Percentiles rank a stretch among this genome's conserved stretches.
Evolutionary conservation across 1,139 yeast species (phyloP).

Genomic region (Arxiozyma heterogenica): DNA sequence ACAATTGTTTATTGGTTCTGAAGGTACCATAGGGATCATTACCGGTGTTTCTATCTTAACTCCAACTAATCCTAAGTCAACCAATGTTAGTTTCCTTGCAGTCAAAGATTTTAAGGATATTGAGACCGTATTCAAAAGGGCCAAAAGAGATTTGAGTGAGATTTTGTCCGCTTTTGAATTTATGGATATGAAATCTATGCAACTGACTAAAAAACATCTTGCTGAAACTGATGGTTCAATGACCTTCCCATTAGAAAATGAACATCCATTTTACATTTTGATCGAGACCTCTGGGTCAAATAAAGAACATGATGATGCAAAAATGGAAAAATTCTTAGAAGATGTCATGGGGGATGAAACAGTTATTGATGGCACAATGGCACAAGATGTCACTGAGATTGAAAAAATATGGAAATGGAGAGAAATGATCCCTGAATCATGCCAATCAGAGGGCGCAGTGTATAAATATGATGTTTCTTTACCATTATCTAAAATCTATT

Average conservation of each 20-base stretch:
- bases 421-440: slow-evolving; percentile 85
- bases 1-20: slow-evolving; percentile 86
- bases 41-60: slow-evolving; percentile 86
- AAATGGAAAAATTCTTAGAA: slow-evolving; percentile 73
- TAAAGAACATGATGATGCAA: slow-evolving; percentile 73
- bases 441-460: slow-evolving; percentile 81
- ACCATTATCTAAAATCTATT: slow-evolving; percentile 71
- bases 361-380: slow-evolving; percentile 86
- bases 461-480: slow-evolving; percentile 93
- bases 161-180: slow-evolving; percentile 89
- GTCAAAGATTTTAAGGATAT: slow-evolving; percentile 74
- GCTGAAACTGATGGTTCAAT: slow-evolving; percentile 28
- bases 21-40: slow-evolving; percentile 83
- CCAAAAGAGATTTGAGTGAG: slow-evolving; percentile 73
- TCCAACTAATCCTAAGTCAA: slow-evolving; percentile 83
- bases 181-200: slow-evolving; percentile 76
- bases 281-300: slow-evolving; percentile 93
- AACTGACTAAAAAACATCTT: slow-evolving; percentile 49
- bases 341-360: slow-evolving; percentile 73
- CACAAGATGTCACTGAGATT: slow-evolving; percentile 87
- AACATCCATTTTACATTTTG: slow-evolving; percentile 77
- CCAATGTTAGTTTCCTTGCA: slow-evolving; percentile 84
- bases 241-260: slow-evolving; percentile 71
- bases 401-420: slow-evolving; percentile 89
- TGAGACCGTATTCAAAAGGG: slow-evolving; percentile 69